These are phyloP conservation scores for Leccinum ochraceum DNA, from an alignment of 768 basidiomycete genomes.

Conservation along the genomic window DNA sequence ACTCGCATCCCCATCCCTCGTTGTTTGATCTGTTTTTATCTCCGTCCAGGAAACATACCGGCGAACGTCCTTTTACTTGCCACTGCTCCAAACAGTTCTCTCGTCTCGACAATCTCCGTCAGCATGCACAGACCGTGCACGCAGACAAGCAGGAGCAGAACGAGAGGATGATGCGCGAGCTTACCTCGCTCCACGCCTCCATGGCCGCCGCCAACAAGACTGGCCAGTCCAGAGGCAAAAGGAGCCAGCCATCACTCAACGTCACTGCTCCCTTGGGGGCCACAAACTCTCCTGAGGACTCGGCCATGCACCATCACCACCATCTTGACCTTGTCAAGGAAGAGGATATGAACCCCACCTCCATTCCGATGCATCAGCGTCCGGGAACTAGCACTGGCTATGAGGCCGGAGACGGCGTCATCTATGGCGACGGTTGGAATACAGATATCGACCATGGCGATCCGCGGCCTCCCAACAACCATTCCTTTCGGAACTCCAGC, in stretches of 20 bases:
- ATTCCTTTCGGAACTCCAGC: constrained; percentile 80
- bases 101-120: constrained; percentile 93
- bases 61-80: constrained; percentile 94
- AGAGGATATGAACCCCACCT: constrained; percentile 36
- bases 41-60: constrained; percentile 87
- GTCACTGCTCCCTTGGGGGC: background rate
- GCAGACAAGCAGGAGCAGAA: constrained; percentile 91
- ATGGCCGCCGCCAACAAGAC: constrained; percentile 62
- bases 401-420: constrained; percentile 46
- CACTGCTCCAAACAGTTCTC: constrained; percentile 97
- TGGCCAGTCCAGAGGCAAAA: constrained; percentile 39
- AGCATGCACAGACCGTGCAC: constrained; percentile 96
- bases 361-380: constrained; percentile 45
- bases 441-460: constrained; percentile 39
- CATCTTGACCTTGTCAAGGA: constrained; percentile 40
- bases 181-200: constrained; percentile 78
- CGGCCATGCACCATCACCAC: constrained; percentile 14
- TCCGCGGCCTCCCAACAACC: constrained; percentile 43
- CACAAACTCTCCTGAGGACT: constrained; percentile 19
- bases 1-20: constrained; percentile 14
- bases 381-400: constrained; percentile 78
- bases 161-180: constrained; percentile 89
- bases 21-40: constrained; percentile 27
- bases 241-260: constrained; percentile 30
- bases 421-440: constrained; percentile 38